Base-by-base conservation (phyloP, 2,329 filamentous ascomycete genomes). In the Kalmusia sp. region DNA sequence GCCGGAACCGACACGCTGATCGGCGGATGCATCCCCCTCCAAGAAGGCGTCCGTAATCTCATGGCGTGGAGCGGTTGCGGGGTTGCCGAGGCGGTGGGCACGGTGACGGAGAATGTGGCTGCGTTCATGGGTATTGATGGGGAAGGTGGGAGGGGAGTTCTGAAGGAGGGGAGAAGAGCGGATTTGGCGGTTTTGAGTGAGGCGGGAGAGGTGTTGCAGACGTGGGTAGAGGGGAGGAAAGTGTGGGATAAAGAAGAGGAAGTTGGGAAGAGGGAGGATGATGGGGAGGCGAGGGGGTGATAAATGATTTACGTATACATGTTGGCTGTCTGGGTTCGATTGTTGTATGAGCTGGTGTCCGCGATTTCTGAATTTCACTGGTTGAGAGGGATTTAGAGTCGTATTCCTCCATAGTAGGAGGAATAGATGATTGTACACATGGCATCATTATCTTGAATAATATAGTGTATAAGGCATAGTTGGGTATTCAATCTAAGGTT, bases 1-100 rank as follows among this genome's bases (percentile, higher is more conserved):
- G 76, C 79, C 12, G 79, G 79, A 2, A 84, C 80, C 0, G 76
- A 83, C 9, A 85, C 82, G 8, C 63, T 84, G 48, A 79, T 84
- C 22, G 82, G 82, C 0, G 81, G 80, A 1, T 83, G 81, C 58
- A 80, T 80, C 27, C 73, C 75, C 3, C 61, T 85, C 49, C 77
- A 82, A 50, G 74, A 82, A 52, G 80, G 80, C 52, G 76, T 84
- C 12, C 69, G 77, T 41, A 84, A 82, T 58, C 54, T 81, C 51
- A 75, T 79, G 65, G 53, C 62, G 45, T 82, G 79, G 77, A 76
- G 62, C 55, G 79, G 78, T 4, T 81, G 79, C 58, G 69, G 66
- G 17, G 65, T 82, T 39, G 77, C 80, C 2, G 75, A 80, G 61
- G 81, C 79, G 3, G 79, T 82, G 44, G 64, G 72, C 33, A 79